phyloP scores from a whole-genome alignment of 2,329 filamentous ascomycete genomes.

The Teratosphaeria gauchensis region DNA sequence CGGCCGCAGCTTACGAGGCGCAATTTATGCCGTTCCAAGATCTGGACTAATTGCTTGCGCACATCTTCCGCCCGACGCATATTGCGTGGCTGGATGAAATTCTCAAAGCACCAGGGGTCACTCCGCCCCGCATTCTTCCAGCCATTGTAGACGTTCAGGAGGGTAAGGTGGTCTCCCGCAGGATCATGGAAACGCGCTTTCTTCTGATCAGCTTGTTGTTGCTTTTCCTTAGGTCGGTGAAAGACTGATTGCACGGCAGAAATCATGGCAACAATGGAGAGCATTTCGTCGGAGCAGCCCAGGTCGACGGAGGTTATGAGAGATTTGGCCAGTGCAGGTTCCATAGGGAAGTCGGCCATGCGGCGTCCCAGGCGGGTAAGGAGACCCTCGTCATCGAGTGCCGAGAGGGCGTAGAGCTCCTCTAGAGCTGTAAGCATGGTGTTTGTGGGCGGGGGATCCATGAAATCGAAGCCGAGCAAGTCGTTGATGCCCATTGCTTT shows the following conservation, averaged over 20 bases:
- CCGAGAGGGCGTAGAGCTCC: constrained; percentile 84
- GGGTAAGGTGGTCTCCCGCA: constrained; percentile 83
- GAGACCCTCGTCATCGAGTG: constrained; percentile 89
- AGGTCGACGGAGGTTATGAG: constrained; percentile 81
- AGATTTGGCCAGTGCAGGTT: constrained; percentile 81
- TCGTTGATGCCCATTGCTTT: constrained; percentile 99
- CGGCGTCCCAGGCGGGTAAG: constrained; percentile 85
- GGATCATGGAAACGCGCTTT: constrained; percentile 96
- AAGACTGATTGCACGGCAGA: constrained; percentile 72
- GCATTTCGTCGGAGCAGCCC: constrained; percentile 83
- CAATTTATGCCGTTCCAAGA: constrained; percentile 87
- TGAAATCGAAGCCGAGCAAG: constrained; percentile 93
- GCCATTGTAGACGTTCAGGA: constrained; percentile 94
- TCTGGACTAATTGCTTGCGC: constrained; percentile 79
- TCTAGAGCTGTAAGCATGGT: constrained; percentile 96
- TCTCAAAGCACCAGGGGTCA: constrained; percentile 91
- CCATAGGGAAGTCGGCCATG: constrained; percentile 99
- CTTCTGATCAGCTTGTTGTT: constrained; percentile 91
- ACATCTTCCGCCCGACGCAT: constrained; percentile 90
- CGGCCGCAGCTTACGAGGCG: constrained; percentile 74
- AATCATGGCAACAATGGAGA: constrained; percentile 92
- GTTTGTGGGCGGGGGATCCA: constrained; percentile 95
- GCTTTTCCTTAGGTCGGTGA: constrained; percentile 95
- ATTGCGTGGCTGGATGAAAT: constrained; percentile 86
- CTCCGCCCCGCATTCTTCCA: constrained; percentile 82